phyloP scores from a whole-genome alignment of 2,329 filamentous ascomycete genomes.

The Basipetospora chlamydospora region DNA sequence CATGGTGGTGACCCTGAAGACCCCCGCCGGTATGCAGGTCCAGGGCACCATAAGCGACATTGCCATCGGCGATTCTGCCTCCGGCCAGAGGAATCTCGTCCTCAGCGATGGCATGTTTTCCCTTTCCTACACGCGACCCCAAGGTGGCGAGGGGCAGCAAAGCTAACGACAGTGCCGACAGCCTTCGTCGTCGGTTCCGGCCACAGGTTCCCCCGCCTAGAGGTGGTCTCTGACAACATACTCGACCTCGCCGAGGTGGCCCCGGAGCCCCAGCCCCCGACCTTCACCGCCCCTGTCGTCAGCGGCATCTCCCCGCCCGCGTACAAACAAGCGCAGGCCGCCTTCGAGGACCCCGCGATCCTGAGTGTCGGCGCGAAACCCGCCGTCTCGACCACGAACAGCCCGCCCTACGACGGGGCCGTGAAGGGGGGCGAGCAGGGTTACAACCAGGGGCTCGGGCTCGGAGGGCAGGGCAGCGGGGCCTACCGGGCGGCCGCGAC shows the following conservation, averaged over 20 bases:
- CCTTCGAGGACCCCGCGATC: slow-evolving; percentile 72
- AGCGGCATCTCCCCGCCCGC: slow-evolving; percentile 13
- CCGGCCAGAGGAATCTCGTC: slow-evolving; percentile 50
- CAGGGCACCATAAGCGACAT: slow-evolving; percentile 59
- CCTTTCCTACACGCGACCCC: too few relatives aligned
- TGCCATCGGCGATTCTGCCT: slow-evolving; percentile 10
- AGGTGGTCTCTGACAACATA: slow-evolving; percentile 17
- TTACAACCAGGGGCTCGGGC: too few relatives aligned
- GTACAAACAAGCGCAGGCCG: slow-evolving; percentile 13
- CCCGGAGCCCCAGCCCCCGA: slow-evolving; percentile 14
- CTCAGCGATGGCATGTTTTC: slow-evolving; percentile 53
- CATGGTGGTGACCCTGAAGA: slow-evolving; percentile 57
- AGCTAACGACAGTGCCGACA: too few relatives aligned
- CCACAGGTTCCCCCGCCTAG: slow-evolving; percentile 22
- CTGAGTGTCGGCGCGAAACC: slow-evolving; percentile 49
- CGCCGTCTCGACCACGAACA: too few relatives aligned
- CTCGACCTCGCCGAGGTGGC: slow-evolving; percentile 27
- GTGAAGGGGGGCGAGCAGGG: too few relatives aligned
- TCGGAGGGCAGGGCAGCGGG: too few relatives aligned
- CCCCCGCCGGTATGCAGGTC: slow-evolving; percentile 48
- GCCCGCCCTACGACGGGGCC: too few relatives aligned
- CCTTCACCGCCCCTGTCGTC: slow-evolving; percentile 13
- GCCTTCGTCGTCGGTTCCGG: slow-evolving; percentile 24
- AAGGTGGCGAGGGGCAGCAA: too few relatives aligned
- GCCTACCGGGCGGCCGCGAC: background rate